Conservation (phyloP, 352 stramenopile genomes). For the Phytophthora citricola region DNA sequence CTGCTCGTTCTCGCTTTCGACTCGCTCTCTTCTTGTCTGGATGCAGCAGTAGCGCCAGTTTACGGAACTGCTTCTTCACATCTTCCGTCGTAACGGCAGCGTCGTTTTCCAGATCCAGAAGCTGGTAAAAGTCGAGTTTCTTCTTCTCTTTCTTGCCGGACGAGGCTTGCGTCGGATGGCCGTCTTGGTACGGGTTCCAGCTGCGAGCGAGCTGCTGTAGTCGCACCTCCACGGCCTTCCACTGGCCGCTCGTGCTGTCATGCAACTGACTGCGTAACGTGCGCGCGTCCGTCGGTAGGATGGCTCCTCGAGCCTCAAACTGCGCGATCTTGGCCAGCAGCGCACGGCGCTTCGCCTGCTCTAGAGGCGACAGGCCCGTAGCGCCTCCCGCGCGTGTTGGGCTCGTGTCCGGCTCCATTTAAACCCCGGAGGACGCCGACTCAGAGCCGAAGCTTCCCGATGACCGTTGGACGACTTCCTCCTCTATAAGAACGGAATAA, state of each 20-base stretch:
- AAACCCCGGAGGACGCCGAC: no score
- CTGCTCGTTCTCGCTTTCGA: conserved; percentile 9
- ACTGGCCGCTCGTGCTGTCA: conserved; percentile 67
- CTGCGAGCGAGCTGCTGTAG: conserved; percentile 61
- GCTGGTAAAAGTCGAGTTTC: conserved; percentile 73
- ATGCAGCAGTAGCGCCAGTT: conserved; percentile 66
- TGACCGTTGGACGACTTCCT: background rate
- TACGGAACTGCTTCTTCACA: conserved; percentile 75
- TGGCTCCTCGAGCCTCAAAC: conserved; percentile 59
- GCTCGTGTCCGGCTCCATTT: conserved; percentile 20
- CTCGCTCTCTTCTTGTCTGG: conserved; percentile 65
- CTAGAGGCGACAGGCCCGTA: conserved; percentile 12
- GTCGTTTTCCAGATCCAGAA: conserved; percentile 50
- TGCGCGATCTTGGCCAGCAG: conserved; percentile 66
- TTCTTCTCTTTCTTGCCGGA: conserved; percentile 26
- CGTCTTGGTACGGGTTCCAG: conserved; percentile 85
- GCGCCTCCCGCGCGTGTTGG: background rate
- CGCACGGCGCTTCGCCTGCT: conserved; percentile 33
- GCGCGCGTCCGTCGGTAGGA: conserved; percentile 62
- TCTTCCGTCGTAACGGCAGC: conserved; percentile 43
- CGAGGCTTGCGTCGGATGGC: conserved; percentile 10
- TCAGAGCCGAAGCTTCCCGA: no score
- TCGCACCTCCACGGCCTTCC: conserved; percentile 62
- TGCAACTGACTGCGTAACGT: conserved; percentile 74
- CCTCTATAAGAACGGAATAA: background rate